Evolutionary conservation across 768 basidiomycete genomes (phyloP).

Genomic region (Amyloporia xantha): DNA sequence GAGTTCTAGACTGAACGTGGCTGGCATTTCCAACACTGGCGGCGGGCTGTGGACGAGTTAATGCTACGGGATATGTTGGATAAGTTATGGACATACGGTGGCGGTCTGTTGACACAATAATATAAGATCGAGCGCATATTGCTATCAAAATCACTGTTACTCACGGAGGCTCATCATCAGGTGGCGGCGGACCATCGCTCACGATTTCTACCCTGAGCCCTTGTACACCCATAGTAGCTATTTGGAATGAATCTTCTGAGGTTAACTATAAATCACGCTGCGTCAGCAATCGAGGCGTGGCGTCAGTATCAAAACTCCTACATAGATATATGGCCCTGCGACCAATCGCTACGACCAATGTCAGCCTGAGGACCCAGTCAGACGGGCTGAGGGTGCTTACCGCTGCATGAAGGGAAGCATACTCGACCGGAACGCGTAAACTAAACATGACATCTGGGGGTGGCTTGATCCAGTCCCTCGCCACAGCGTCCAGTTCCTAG

Average conservation of each 20-base stretch:
- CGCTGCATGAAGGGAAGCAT: conserved; percentile 76
- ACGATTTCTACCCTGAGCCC: conserved; percentile 83
- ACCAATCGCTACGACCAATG: conserved; percentile 53
- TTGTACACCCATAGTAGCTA: conserved; percentile 77
- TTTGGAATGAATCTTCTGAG: conserved; percentile 83
- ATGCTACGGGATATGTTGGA: no score
- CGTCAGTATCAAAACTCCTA: conserved; percentile 27
- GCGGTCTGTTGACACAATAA: conserved; percentile 28
- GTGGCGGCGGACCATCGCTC: conserved; percentile 78
- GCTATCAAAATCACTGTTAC: conserved; percentile 25
- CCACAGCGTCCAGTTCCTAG: conserved; percentile 76
- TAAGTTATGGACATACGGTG: conserved; percentile 38
- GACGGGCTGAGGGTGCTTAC: conserved; percentile 37
- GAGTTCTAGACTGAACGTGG: conserved; percentile 77
- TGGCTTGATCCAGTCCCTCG: conserved; percentile 82
- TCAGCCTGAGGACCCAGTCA: conserved; percentile 5
- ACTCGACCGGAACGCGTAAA: conserved; percentile 82
- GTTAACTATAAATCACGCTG: conserved; percentile 48
- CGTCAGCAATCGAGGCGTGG: conserved; percentile 6
- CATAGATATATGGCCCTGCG: conserved; percentile 79
- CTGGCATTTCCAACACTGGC: conserved; percentile 83
- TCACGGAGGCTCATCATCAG: conserved; percentile 72
- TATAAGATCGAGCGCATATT: background rate
- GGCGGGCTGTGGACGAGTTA: no score
- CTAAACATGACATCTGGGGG: conserved; percentile 73